These are phyloP conservation scores for Stropharia rugosoannulata DNA, from an alignment of 768 basidiomycete species.

Conservation along the genomic window DNA sequence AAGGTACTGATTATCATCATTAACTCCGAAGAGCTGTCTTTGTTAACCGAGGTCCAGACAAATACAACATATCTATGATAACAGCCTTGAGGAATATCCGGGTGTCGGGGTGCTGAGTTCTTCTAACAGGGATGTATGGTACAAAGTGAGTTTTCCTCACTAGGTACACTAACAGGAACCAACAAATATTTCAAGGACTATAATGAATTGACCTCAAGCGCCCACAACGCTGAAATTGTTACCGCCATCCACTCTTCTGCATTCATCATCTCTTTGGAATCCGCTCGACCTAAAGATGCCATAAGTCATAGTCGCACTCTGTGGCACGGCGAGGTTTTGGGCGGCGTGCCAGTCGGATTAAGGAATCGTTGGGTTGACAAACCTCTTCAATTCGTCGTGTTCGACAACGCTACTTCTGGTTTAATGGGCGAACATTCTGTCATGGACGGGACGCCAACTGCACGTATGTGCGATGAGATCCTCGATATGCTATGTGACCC, in stretches of 20 bases:
- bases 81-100: conserved; percentile 61
- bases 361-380: conserved; percentile 89
- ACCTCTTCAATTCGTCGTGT: conserved; percentile 83
- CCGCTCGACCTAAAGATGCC: conserved; percentile 47
- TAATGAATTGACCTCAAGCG: conserved; percentile 52
- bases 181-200: conserved; percentile 51
- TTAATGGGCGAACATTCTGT: conserved; percentile 92
- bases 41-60: conserved; percentile 42
- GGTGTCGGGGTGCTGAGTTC: conserved; percentile 78
- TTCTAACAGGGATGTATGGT: conserved; percentile 86
- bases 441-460: conserved; percentile 88
- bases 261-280: conserved; percentile 81
- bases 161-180: not conserved
- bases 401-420: conserved; percentile 78
- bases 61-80: conserved; percentile 68
- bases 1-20: conserved; percentile 37
- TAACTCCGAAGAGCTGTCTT: not conserved
- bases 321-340: conserved; percentile 77
- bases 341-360: conserved; percentile 52
- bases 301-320: conserved; percentile 66
- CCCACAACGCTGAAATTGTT: conserved; percentile 64
- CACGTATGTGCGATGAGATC: conserved; percentile 68
- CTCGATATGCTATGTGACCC: conserved; percentile 58
- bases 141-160: conserved; percentile 51
- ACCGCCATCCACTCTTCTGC: conserved; percentile 82